phyloP scores from a whole-genome alignment of 495 filamentous ascomycete species.

The Apiosordaria backusii region DNA sequence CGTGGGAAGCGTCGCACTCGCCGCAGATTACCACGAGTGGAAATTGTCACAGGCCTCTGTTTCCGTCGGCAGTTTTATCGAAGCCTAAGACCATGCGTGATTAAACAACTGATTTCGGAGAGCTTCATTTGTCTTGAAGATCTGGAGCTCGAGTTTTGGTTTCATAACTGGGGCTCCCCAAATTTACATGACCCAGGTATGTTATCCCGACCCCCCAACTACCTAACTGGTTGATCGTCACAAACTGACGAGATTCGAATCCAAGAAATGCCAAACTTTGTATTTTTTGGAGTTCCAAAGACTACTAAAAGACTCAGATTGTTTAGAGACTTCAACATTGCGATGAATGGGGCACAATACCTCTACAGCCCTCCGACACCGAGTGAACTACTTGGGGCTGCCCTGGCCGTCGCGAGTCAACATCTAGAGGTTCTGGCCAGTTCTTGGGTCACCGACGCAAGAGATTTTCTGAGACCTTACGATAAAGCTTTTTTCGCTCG shows the following conservation, averaged over 20 bases:
- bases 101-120: not conserved
- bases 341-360: not conserved
- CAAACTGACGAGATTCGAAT: not conserved
- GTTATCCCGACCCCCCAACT: no score
- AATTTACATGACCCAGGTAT: not conserved
- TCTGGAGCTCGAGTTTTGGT: not conserved
- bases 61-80: not conserved
- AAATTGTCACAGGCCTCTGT: not conserved
- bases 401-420: not conserved
- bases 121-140: not conserved
- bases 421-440: not conserved
- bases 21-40: not conserved
- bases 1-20: not conserved
- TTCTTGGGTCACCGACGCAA: not conserved
- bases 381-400: not conserved
- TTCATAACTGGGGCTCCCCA: not conserved
- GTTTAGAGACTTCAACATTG: not conserved
- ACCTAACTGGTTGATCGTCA: no score
- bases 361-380: not conserved
- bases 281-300: not conserved
- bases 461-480: not conserved
- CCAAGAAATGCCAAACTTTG: not conserved
- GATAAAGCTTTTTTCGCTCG: not conserved
- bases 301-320: not conserved
- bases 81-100: not conserved